Percentiles rank a stretch among this genome's conserved stretches.
Conservation (phyloP, 2,329 filamentous ascomycete species). For the Cercospora sp. region DNA sequence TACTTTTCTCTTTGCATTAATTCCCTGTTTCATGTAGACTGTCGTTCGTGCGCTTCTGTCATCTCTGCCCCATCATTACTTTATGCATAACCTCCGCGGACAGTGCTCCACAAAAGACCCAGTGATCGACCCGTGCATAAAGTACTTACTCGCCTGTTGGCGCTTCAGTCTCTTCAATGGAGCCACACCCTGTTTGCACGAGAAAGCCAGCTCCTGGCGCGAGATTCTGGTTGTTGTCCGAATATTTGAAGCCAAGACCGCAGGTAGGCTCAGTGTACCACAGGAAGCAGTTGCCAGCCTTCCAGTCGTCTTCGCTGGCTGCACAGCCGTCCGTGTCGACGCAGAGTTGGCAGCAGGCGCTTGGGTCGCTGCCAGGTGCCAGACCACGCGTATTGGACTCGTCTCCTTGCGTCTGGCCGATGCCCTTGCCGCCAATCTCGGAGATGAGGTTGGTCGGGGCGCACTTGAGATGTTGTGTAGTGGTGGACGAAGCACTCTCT, state of each 20-base stretch:
- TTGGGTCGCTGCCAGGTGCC: constrained; percentile 28
- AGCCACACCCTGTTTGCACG: constrained; percentile 32
- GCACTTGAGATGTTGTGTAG: constrained; percentile 33
- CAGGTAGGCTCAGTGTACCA: constrained; percentile 31
- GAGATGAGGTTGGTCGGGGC: constrained; percentile 34
- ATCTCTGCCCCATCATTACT: neutral
- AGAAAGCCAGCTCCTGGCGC: constrained; percentile 28
- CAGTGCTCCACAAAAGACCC: neutral
- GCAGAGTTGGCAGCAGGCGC: constrained; percentile 33
- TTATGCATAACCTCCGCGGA: neutral
- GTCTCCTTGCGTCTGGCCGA: constrained; percentile 27
- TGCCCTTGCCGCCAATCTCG: constrained; percentile 29
- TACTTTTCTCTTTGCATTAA: constrained; percentile 14
- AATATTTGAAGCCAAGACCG: constrained; percentile 31
- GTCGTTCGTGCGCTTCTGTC: constrained; percentile 1
- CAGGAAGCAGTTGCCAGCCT: constrained; percentile 34
- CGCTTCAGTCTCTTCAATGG: constrained; percentile 21
- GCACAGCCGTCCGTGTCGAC: constrained; percentile 31
- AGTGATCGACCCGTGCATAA: neutral
- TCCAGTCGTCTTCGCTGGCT: constrained; percentile 30
- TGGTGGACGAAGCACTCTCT: constrained; percentile 26
- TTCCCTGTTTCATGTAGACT: constrained; percentile 17
- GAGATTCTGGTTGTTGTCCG: constrained; percentile 25
- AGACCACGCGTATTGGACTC: constrained; percentile 30
- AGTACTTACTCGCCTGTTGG: constrained; percentile 16